Evolutionary conservation across 305 asterid species (phyloP).

Genomic region (Fraxinus angustifolia): DNA sequence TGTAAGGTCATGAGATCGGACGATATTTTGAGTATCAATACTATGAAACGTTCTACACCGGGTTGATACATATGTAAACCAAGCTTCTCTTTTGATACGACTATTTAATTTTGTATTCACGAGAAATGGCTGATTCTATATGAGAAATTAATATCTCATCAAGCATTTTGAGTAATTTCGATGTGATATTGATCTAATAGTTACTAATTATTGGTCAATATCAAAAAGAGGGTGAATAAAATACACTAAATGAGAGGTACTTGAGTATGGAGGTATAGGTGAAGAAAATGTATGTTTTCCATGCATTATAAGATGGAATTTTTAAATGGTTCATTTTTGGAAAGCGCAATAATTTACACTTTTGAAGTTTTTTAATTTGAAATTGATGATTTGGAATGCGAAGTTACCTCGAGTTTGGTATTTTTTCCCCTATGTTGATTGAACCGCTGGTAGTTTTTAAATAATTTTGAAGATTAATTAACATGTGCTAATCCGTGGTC

Average conservation of each 20-base stretch:
- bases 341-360: not conserved
- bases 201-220: not conserved
- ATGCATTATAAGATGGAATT: not conserved
- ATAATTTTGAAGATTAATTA: slow-evolving; percentile 11
- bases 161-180: slow-evolving; percentile 7
- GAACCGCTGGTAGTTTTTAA: slow-evolving; percentile 3
- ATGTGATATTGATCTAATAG: not conserved
- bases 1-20: not conserved
- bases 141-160: slow-evolving; percentile 11
- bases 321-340: not conserved
- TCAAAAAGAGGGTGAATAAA: not conserved
- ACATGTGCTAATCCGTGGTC: not conserved
- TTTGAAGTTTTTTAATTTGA: not conserved
- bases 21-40: slow-evolving; percentile 1
- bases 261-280: not conserved
- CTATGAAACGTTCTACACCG: slow-evolving; percentile 1
- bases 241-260: not conserved
- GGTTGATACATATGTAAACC: slow-evolving; percentile 4
- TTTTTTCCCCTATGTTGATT: slow-evolving; percentile 13
- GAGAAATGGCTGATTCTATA: slow-evolving; percentile 14
- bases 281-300: not conserved
- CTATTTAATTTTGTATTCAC: not conserved
- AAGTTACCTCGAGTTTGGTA: slow-evolving; percentile 4
- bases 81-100: not conserved
- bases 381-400: not conserved